Conservation (phyloP, 2,329 filamentous ascomycete species). For the Sporothrix pallida region DNA sequence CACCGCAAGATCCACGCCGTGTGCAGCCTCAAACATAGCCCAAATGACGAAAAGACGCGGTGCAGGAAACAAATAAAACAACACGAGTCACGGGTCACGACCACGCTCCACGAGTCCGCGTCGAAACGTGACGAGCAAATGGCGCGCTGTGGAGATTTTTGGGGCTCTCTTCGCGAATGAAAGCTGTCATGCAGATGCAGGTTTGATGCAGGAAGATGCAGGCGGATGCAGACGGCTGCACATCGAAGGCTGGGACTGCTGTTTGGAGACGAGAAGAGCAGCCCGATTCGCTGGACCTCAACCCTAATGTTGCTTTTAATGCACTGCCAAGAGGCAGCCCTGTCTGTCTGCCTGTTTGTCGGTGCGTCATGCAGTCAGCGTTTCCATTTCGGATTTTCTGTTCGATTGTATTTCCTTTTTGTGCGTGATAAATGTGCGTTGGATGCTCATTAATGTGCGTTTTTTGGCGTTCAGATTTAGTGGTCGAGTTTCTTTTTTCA, state of each 20-base stretch:
- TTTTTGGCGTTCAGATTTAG: background rate
- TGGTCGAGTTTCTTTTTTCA: background rate
- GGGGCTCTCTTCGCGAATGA: background rate
- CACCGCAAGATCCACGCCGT: background rate
- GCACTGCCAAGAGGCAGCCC: constrained; percentile 1
- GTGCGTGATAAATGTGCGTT: too few relatives aligned
- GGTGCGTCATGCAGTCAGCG: background rate
- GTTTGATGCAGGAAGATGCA: background rate
- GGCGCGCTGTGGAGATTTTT: background rate
- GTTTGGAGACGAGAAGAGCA: background rate
- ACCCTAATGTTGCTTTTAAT: background rate
- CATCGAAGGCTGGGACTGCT: background rate
- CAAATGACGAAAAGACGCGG: background rate
- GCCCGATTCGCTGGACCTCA: background rate
- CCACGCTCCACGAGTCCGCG: background rate
- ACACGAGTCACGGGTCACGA: background rate
- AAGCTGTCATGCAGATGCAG: background rate
- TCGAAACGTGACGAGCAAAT: constrained; percentile 12
- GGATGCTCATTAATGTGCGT: too few relatives aligned
- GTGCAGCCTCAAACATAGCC: too few relatives aligned
- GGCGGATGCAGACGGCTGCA: background rate
- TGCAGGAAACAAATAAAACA: background rate
- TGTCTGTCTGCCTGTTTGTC: background rate
- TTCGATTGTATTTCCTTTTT: background rate
- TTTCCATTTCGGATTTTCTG: background rate